phyloP scores from a whole-genome alignment of 2,329 filamentous ascomycete genomes.

The Cordyceps pruinosa region DNA sequence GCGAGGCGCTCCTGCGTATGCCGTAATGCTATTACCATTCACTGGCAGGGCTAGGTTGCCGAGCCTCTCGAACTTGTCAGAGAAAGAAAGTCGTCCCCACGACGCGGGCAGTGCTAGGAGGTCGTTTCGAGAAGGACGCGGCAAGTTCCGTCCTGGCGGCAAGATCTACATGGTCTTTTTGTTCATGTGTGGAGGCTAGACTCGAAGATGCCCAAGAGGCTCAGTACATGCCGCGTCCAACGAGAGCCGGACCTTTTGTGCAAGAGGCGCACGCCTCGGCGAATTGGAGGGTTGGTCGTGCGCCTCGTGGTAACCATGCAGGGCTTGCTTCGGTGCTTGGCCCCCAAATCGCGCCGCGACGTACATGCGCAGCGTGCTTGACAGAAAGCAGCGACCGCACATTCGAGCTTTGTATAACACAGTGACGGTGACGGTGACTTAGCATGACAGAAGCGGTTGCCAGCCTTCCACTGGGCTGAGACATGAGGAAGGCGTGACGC shows the following conservation, averaged over 20 bases:
- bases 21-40: background rate
- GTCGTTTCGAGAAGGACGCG: background rate
- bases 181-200: background rate
- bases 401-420: conserved; percentile 2
- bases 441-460: background rate
- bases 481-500: background rate
- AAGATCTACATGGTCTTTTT: background rate
- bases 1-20: background rate
- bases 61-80: background rate
- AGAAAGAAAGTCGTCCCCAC: background rate
- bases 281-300: background rate
- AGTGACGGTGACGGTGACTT: background rate
- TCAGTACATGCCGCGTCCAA: background rate
- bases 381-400: background rate
- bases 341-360: background rate
- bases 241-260: background rate
- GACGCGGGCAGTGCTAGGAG: background rate
- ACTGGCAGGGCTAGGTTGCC: background rate
- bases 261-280: background rate
- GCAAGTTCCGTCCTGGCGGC: background rate
- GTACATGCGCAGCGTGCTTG: background rate
- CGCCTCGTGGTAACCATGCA: conserved; percentile 1
- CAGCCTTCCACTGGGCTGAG: background rate
- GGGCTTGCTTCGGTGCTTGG: background rate
- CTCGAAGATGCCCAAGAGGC: background rate